These are phyloP conservation scores for Taiozyma onychis DNA, from an alignment of 1,139 yeast species.

Conservation along the genomic window DNA sequence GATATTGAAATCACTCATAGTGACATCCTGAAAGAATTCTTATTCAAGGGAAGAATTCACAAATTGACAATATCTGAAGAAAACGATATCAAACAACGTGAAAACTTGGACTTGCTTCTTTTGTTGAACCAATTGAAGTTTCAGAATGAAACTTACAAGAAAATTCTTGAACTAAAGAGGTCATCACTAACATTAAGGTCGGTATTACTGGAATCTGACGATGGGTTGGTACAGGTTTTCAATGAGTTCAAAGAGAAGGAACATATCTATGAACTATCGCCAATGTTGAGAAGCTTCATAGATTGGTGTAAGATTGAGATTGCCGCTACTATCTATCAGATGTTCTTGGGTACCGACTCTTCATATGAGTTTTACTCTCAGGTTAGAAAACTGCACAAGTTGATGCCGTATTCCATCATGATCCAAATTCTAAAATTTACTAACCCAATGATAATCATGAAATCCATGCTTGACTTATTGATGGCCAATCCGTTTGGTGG, in stretches of 20 bases:
- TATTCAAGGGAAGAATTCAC: conserved; percentile 35
- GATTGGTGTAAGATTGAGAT: conserved; percentile 80
- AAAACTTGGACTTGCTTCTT: conserved; percentile 54
- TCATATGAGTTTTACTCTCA: conserved; percentile 70
- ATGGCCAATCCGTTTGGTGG: conserved; percentile 75
- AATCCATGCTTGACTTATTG: conserved; percentile 70
- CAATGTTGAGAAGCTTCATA: conserved; percentile 60
- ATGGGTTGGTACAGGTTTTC: conserved; percentile 25
- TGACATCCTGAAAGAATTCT: conserved; percentile 45
- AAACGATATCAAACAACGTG: conserved; percentile 51
- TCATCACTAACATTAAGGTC: conserved; percentile 29
- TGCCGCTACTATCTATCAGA: conserved; percentile 76
- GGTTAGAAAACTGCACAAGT: conserved; percentile 58
- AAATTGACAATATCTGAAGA: conserved; percentile 37
- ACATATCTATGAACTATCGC: conserved; percentile 57
- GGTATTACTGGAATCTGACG: conserved; percentile 27
- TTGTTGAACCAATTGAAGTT: conserved; percentile 65
- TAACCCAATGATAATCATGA: conserved; percentile 79
- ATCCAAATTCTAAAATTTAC: conserved; percentile 73
- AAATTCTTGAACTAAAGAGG: conserved; percentile 28
- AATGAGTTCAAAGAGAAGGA: conserved; percentile 53
- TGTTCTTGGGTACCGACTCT: conserved; percentile 74
- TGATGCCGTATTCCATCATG: conserved; percentile 74
- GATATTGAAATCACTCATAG: conserved; percentile 54
- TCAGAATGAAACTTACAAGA: conserved; percentile 53